A percentile compares a stretch with the other conserved stretches of the same genome.
Conservation (phyloP, 495 filamentous ascomycete species). For the Glarea lozoyensis region DNA sequence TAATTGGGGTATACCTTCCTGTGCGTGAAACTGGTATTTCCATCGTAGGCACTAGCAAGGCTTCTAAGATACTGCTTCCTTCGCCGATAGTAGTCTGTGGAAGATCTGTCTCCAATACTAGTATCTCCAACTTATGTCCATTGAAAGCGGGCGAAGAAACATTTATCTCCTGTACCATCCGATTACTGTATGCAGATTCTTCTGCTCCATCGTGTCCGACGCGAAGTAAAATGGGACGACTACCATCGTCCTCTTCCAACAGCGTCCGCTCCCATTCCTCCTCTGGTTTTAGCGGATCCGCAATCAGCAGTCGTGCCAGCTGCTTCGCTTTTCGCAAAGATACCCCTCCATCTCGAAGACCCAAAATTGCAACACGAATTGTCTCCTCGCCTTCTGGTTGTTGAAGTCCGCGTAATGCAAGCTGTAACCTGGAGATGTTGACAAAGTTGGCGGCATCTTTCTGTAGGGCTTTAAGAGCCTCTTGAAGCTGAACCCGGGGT, state of each 20-base stretch:
- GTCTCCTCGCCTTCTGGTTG: slow-evolving; percentile 49
- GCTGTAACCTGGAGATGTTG: slow-evolving; percentile 66
- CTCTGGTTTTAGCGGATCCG: slow-evolving; percentile 61
- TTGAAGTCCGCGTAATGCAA: slow-evolving; percentile 71
- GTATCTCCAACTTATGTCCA: slow-evolving; percentile 64
- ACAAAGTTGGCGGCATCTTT: slow-evolving; percentile 54
- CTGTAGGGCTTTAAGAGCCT: slow-evolving; percentile 52
- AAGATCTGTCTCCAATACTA: slow-evolving; percentile 47
- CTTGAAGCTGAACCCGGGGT: slow-evolving; percentile 43
- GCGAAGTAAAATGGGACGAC: slow-evolving; percentile 36
- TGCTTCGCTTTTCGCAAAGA: slow-evolving; percentile 35
- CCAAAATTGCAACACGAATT: slow-evolving; percentile 60
- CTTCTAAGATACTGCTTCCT: slow-evolving; percentile 32
- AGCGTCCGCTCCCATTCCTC: slow-evolving; percentile 65
- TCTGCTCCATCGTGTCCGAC: slow-evolving; percentile 21
- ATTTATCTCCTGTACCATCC: slow-evolving; percentile 34
- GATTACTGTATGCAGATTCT: slow-evolving; percentile 10
- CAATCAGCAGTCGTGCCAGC: slow-evolving; percentile 62
- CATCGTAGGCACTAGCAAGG: slow-evolving; percentile 64
- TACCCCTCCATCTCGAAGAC: slow-evolving; percentile 26
- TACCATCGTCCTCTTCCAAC: slow-evolving; percentile 30
- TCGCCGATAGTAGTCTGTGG: slow-evolving; percentile 15
- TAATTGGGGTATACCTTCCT: slow-evolving; percentile 52
- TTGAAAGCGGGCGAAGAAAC: slow-evolving; percentile 63
- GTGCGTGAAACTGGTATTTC: slow-evolving; percentile 53